Base-by-base conservation (phyloP, 176 grass and related monocot species). In the Carex cristatella region DNA sequence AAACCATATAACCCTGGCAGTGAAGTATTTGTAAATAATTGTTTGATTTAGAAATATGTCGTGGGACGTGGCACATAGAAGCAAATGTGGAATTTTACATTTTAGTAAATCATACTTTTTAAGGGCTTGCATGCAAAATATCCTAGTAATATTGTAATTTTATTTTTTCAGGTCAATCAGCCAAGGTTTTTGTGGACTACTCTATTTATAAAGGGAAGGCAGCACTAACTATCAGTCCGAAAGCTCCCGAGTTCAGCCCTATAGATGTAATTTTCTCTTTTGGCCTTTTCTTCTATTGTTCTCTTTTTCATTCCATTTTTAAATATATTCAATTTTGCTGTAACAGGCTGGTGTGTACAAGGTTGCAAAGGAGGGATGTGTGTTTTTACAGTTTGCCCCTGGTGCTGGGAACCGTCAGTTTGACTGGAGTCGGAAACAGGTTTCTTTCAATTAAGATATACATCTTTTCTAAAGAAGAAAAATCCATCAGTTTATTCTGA, bases 371-470 rank as follows among this genome's bases (percentile, higher is more conserved):
- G 96, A 98, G 81, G 96, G 96, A 7, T 98, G 88, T 72, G 87
- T 95, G 38, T 85, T 95, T 81, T 87, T 98, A 65, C 93, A 98
- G 61, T 98, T 98, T 90, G 89, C 96, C 33, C 93, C 96, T 11
- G 91, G 88, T 6, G 87, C 88, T 32, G 90, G 85, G 6, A 72
- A 85, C 1, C 82, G 93, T 2, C 96, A 95, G 70, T 98, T 93
- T 81, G 93, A 95, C 60, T 98, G 94, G 94, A 91, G 54, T 57
- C 87, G 92, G 46, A 97, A 97, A 71, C 94, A 97, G 92, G 94
- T 94, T 81, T 83, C 0, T 58, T 35, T 30, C 7, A 16, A 16
- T 65, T 56, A 65, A 48, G 12, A 65, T 3, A 15, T 83, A 64
- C 63, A 63, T 16, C 10, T 84, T 48, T 40, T 81, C 32, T 46